Evolutionary conservation across 352 stramenopile species (phyloP).

Genomic region (Peronospora farinosa): DNA sequence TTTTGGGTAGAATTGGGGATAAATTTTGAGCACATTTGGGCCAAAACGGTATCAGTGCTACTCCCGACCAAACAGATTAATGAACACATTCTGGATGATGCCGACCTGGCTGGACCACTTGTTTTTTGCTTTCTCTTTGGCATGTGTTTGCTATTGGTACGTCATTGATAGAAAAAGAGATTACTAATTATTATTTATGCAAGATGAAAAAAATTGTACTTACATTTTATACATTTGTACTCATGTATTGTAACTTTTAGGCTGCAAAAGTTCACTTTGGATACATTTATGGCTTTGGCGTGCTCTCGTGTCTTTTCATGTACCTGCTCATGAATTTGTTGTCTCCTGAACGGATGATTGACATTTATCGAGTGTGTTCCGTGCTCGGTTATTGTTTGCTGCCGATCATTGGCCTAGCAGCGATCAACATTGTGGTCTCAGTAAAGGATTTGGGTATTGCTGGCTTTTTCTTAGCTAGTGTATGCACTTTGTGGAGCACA

Average conservation of each 20-base stretch:
- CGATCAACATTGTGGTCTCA: constrained; percentile 89
- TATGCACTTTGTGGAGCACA: constrained; percentile 93
- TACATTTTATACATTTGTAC: too few species aligned
- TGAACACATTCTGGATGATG: constrained; percentile 86
- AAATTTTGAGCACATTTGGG: constrained; percentile 95
- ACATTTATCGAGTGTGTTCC: constrained; percentile 90
- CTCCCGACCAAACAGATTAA: constrained; percentile 89
- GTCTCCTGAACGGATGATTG: constrained; percentile 77
- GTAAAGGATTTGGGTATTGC: constrained; percentile 70
- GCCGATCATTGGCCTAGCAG: constrained; percentile 93
- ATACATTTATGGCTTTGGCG: constrained; percentile 98
- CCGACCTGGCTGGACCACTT: constrained; percentile 92
- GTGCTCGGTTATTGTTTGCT: constrained; percentile 97
- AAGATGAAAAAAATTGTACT: too few species aligned
- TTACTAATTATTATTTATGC: background rate
- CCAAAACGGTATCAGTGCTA: constrained; percentile 94
- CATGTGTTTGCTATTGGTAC: constrained; percentile 89
- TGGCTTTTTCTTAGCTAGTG: constrained; percentile 80
- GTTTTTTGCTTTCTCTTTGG: constrained; percentile 93
- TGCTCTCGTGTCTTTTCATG: constrained; percentile 94
- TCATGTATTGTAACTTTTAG: constrained; percentile 19
- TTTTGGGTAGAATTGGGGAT: constrained; percentile 89
- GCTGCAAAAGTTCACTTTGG: constrained; percentile 94
- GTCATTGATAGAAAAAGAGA: background rate
- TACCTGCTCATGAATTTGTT: constrained; percentile 96